Conservation (phyloP, 2,329 filamentous ascomycete species). For the Apiospora rasikravindrae region DNA sequence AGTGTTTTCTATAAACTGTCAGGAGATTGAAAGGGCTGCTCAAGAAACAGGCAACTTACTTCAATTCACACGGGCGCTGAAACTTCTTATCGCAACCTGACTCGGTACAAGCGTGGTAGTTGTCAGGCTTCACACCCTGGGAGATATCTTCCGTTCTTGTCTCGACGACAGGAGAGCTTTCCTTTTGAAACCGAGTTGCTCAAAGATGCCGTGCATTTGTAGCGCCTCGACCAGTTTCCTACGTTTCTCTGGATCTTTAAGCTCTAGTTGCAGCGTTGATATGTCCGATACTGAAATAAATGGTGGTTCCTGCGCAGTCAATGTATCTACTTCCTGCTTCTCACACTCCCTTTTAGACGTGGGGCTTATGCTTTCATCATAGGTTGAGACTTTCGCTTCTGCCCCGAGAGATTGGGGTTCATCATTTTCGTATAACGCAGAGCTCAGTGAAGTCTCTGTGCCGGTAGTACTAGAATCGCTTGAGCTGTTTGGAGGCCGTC, state of each 20-base stretch:
- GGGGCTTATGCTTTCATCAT: background rate
- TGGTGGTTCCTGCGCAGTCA: background rate
- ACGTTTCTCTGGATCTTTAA: slow-evolving; percentile 26
- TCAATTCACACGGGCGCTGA: slow-evolving; percentile 59
- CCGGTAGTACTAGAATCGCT: background rate
- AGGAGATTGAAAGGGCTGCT: slow-evolving; percentile 24
- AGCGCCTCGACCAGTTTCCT: slow-evolving; percentile 33
- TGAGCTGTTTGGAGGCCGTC: background rate
- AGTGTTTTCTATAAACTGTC: slow-evolving; percentile 71
- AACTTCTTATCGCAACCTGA: slow-evolving; percentile 52
- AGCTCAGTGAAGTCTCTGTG: background rate
- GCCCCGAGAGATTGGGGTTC: background rate
- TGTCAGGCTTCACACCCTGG: slow-evolving; percentile 24
- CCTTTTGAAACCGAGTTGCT: slow-evolving; percentile 32
- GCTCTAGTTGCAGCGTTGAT: slow-evolving; percentile 21
- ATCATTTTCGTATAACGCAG: background rate
- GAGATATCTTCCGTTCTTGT: slow-evolving; percentile 25
- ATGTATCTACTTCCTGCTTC: background rate
- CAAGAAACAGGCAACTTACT: slow-evolving; percentile 45
- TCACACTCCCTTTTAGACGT: background rate
- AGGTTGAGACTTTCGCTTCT: background rate
- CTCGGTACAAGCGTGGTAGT: slow-evolving; percentile 39
- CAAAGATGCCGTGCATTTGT: slow-evolving; percentile 31
- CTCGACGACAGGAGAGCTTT: slow-evolving; percentile 25
- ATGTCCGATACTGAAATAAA: slow-evolving; percentile 3